Evolutionary conservation across 495 filamentous ascomycete genomes (phyloP).

Genomic region (Aspergillus saccharolyticus): DNA sequence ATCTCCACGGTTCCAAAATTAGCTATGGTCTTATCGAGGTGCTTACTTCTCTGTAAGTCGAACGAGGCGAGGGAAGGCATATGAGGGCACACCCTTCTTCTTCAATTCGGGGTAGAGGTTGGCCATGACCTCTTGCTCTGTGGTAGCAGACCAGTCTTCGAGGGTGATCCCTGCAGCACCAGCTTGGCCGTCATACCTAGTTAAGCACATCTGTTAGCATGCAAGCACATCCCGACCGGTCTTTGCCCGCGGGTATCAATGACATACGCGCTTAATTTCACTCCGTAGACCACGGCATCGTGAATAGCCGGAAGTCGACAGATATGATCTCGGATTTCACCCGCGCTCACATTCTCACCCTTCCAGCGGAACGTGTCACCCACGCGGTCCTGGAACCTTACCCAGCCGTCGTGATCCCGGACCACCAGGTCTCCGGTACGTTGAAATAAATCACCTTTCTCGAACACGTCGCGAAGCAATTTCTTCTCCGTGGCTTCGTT

Average conservation of each 20-base stretch:
- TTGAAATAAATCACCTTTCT: conserved; percentile 79
- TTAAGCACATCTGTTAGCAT: not conserved
- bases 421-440: conserved; percentile 81
- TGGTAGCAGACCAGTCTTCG: conserved; percentile 26
- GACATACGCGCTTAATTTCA: conserved; percentile 39
- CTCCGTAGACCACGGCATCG: conserved; percentile 50
- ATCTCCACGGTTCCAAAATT: not conserved
- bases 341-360: conserved; percentile 84
- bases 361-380: conserved; percentile 97
- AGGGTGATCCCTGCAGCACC: conserved; percentile 48
- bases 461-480: conserved; percentile 71
- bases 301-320: conserved; percentile 40
- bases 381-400: conserved; percentile 82
- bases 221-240: not conserved
- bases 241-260: not conserved
- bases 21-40: not conserved
- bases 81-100: conserved; percentile 46
- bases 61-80: conserved; percentile 46
- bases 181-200: conserved; percentile 49
- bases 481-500: conserved; percentile 67
- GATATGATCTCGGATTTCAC: conserved; percentile 54
- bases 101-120: conserved; percentile 37
- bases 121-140: conserved; percentile 31
- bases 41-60: conserved; percentile 48
- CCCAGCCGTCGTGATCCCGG: conserved; percentile 60